Evolutionary conservation across 2,329 filamentous ascomycete species (phyloP).

Genomic region (Talaromyces sp.): DNA sequence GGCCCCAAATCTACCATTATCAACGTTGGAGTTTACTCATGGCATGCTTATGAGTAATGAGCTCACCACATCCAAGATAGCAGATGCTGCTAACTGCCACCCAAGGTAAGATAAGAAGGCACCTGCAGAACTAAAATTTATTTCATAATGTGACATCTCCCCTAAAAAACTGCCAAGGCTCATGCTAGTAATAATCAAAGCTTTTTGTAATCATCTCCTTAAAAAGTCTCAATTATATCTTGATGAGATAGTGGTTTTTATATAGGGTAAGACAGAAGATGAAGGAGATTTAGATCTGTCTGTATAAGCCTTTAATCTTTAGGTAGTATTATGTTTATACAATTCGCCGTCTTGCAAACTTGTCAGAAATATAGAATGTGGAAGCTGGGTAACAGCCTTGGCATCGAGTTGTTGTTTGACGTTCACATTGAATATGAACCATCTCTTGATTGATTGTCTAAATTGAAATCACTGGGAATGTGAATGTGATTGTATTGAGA

Average conservation of each 20-base stretch:
- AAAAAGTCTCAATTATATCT: conserved; percentile 32
- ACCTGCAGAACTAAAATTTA: conserved; percentile 14
- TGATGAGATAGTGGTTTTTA: conserved; percentile 31
- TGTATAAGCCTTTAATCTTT: too few species aligned
- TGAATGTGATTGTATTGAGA: too few species aligned
- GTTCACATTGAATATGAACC: too few species aligned
- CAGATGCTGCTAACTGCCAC: conserved; percentile 17
- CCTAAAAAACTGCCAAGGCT: conserved; percentile 22
- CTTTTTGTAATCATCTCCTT: conserved; percentile 30
- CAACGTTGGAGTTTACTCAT: conserved; percentile 9
- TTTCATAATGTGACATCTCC: conserved; percentile 20
- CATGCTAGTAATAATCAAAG: conserved; percentile 29
- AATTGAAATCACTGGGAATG: too few species aligned
- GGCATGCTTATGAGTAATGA: conserved; percentile 11
- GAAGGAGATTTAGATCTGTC: too few species aligned
- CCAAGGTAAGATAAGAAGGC: conserved; percentile 13
- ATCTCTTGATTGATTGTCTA: too few species aligned
- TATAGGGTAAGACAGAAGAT: conserved; percentile 15
- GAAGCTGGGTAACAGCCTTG: too few species aligned
- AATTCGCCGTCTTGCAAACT: too few species aligned
- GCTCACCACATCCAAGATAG: conserved; percentile 16
- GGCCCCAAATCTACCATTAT: not conserved
- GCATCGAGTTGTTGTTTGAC: too few species aligned
- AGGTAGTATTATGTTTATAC: too few species aligned
- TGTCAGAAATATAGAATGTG: too few species aligned